phyloP scores from a whole-genome alignment of 2,329 filamentous ascomycete species.

The Penicillium expansum region DNA sequence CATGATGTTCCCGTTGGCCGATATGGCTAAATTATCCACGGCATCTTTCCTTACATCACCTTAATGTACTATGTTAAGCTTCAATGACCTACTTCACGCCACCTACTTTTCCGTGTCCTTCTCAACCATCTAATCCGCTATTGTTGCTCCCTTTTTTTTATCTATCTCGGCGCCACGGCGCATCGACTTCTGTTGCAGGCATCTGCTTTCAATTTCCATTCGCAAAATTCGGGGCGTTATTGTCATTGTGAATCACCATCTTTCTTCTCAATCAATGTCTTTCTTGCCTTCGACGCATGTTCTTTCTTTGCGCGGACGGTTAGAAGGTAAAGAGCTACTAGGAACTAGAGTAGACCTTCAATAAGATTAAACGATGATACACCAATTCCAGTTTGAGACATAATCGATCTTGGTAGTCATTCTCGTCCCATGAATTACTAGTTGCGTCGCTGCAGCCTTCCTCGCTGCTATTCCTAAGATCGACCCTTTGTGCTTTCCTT shows the following conservation, averaged over 20 bases:
- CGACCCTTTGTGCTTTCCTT: no score
- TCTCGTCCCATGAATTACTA: background rate
- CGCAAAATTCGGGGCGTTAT: background rate
- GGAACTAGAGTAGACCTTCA: background rate
- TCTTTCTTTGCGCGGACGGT: no score
- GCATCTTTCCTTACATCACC: background rate
- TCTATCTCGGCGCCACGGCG: slow-evolving; percentile 1
- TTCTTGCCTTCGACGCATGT: background rate
- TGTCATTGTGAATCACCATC: background rate
- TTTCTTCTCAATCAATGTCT: background rate
- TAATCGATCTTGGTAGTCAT: background rate
- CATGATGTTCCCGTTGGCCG: slow-evolving; percentile 42
- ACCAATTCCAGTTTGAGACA: background rate
- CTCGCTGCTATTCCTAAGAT: no score
- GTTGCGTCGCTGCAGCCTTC: no score
- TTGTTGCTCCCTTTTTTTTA: background rate
- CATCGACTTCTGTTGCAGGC: background rate
- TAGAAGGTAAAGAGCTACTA: background rate
- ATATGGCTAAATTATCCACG: slow-evolving; percentile 17
- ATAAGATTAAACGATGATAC: background rate
- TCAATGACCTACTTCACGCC: slow-evolving; percentile 10
- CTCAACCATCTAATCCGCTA: slow-evolving; percentile 1
- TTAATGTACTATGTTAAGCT: slow-evolving; percentile 7
- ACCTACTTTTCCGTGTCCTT: background rate
- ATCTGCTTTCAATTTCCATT: background rate